Percentiles rank a stretch among this genome's conserved stretches.
Conservation (phyloP, 1,139 yeast genomes). For the Casaregolazyma lundiana region DNA sequence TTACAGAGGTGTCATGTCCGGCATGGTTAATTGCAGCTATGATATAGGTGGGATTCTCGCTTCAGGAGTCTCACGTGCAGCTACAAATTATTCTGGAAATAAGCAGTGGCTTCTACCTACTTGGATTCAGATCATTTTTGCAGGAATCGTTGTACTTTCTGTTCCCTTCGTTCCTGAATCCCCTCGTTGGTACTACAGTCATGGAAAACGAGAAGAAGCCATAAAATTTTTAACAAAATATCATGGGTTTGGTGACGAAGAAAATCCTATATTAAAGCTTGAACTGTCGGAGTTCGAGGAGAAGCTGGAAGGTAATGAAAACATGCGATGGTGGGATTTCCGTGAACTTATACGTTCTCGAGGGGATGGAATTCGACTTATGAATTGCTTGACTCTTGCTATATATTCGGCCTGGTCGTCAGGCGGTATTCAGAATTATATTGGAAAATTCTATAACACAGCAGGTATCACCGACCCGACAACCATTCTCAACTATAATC, state of each 20-base stretch:
- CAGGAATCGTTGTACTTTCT: slow-evolving; percentile 49
- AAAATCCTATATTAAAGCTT: slow-evolving; percentile 18
- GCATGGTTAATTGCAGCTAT: slow-evolving; percentile 43
- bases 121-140: slow-evolving; percentile 38
- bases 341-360: slow-evolving; percentile 37
- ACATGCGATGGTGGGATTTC: slow-evolving; percentile 24
- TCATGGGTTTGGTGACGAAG: slow-evolving; percentile 24
- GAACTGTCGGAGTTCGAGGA: slow-evolving; percentile 21
- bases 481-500: slow-evolving; percentile 16
- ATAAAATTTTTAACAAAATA: slow-evolving; percentile 28
- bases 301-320: slow-evolving; percentile 13
- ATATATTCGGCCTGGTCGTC: slow-evolving; percentile 16
- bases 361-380: slow-evolving; percentile 34
- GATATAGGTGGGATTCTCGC: slow-evolving; percentile 45
- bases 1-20: slow-evolving; percentile 21
- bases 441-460: slow-evolving; percentile 17
- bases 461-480: slow-evolving; percentile 19
- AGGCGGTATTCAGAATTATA: slow-evolving; percentile 20
- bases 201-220: slow-evolving; percentile 44
- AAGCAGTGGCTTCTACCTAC: slow-evolving; percentile 46
- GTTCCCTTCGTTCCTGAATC: slow-evolving; percentile 63
- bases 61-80: slow-evolving; percentile 45
- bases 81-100: slow-evolving; percentile 28
- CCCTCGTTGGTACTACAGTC: slow-evolving; percentile 57
- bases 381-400: slow-evolving; percentile 16